phyloP scores from a whole-genome alignment of 169 alveolate species.

The Plasmodium inui region DNA sequence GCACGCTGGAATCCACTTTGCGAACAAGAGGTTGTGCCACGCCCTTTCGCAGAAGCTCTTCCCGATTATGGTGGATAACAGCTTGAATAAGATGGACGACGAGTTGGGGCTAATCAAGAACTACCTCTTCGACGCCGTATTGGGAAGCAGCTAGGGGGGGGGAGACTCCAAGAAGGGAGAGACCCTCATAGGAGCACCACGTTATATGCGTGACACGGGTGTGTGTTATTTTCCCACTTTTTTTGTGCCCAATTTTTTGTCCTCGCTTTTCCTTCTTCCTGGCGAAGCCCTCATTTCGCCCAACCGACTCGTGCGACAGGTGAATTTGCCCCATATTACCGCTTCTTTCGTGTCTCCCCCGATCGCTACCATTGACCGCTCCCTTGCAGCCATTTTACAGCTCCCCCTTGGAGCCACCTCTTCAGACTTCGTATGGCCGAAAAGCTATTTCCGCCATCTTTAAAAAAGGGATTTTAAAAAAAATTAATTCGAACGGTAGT shows the following conservation, averaged over 20 bases:
- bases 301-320: background rate
- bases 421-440: background rate
- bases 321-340: background rate
- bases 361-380: too few species aligned
- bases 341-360: too few species aligned
- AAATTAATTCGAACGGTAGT: background rate
- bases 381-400: background rate
- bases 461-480: background rate
- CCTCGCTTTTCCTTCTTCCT: background rate
- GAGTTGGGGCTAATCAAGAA: constrained; percentile 6
- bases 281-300: background rate
- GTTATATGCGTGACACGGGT: background rate
- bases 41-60: constrained; percentile 45
- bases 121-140: constrained; percentile 9
- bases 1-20: constrained; percentile 42
- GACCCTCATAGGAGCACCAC: background rate
- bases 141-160: background rate
- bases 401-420: background rate
- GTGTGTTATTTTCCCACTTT: background rate
- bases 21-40: constrained; percentile 19
- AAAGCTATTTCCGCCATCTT: background rate
- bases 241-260: background rate
- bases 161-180: background rate
- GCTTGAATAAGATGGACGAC: constrained; percentile 16
- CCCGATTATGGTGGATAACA: constrained; percentile 20